phyloP scores from a whole-genome alignment of 2,329 filamentous ascomycete species.

The Aspergillus ustus region DNA sequence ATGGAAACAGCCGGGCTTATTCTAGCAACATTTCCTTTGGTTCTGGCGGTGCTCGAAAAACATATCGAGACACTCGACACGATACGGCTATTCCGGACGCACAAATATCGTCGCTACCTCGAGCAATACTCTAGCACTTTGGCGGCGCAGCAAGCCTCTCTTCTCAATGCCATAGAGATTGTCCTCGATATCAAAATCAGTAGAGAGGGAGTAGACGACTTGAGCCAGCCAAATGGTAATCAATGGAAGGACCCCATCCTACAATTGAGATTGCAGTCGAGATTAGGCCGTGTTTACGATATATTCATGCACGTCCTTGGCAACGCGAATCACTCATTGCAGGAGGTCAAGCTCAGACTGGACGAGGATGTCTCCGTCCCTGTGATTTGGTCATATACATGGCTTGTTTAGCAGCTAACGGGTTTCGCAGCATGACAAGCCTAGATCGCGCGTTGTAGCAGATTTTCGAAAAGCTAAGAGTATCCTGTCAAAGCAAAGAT shows the following conservation, averaged over 20 bases:
- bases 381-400: background rate
- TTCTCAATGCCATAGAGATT: conserved; percentile 1
- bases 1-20: background rate
- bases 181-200: background rate
- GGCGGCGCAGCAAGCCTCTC: conserved; percentile 1
- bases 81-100: background rate
- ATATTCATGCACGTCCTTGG: background rate
- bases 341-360: background rate
- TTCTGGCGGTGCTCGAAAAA: background rate
- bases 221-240: background rate
- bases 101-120: background rate
- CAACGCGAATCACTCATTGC: background rate
- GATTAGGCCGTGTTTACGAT: background rate
- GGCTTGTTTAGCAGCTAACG: background rate
- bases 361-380: background rate
- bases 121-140: background rate
- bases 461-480: background rate
- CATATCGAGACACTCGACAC: background rate
- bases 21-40: background rate
- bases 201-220: background rate
- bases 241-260: background rate
- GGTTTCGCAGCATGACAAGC: background rate
- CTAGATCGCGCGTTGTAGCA: background rate
- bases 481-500: background rate
- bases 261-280: background rate